These are phyloP conservation scores for Pichia deserticola DNA, from an alignment of 805 yeast species.

Conservation along the genomic window DNA sequence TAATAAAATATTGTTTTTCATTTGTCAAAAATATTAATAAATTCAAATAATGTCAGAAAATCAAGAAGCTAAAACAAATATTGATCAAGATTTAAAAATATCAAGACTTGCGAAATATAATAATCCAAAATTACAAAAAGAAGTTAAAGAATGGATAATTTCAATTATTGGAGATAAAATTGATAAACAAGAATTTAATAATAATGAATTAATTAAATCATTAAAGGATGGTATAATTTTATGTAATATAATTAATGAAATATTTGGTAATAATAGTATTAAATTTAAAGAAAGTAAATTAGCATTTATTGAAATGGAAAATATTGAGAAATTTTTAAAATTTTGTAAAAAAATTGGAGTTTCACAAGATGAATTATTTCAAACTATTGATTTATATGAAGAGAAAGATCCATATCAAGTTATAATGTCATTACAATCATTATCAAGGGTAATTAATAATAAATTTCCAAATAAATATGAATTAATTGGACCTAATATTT, in stretches of 20 bases:
- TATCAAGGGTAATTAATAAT: slow-evolving; percentile 61
- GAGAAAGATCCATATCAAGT: slow-evolving; percentile 71
- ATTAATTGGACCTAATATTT: slow-evolving; percentile 52
- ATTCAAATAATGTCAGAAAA: background rate
- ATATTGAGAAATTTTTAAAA: slow-evolving; percentile 61
- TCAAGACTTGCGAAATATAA: slow-evolving; percentile 50
- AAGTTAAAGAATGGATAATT: slow-evolving; percentile 48
- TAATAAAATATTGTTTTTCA: too few species aligned
- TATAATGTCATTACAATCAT: slow-evolving; percentile 61
- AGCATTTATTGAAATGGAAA: slow-evolving; percentile 84
- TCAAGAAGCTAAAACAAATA: slow-evolving; percentile 33
- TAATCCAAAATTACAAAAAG: slow-evolving; percentile 22
- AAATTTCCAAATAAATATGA: slow-evolving; percentile 40
- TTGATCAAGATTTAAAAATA: slow-evolving; percentile 53
- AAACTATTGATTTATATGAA: slow-evolving; percentile 71
- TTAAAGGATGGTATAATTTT: slow-evolving; percentile 56
- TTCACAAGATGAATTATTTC: slow-evolving; percentile 76
- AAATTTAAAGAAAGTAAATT: slow-evolving; percentile 54
- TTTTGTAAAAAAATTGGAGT: slow-evolving; percentile 60
- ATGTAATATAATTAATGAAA: slow-evolving; percentile 39
- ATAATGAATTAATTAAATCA: slow-evolving; percentile 42
- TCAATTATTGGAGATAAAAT: slow-evolving; percentile 24
- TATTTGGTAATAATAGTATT: slow-evolving; percentile 31
- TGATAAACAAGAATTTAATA: slow-evolving; percentile 15
- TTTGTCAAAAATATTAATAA: too few species aligned